These are phyloP conservation scores for Psilocybe tampanensis DNA, from an alignment of 768 basidiomycete genomes.

Conservation along the genomic window DNA sequence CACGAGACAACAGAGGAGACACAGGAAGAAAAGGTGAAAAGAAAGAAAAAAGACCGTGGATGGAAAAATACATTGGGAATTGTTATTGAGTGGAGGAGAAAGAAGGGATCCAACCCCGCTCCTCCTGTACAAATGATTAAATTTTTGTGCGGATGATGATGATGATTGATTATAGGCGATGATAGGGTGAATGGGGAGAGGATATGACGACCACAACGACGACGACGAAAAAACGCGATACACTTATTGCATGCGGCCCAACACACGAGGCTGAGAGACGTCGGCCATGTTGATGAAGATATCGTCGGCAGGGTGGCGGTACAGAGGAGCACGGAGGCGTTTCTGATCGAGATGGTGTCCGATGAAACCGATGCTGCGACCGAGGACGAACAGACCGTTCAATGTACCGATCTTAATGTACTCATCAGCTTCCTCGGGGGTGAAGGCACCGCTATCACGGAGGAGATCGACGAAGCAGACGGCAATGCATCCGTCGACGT, in stretches of 20 bases:
- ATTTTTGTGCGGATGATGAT: neutral
- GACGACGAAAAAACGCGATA: neutral
- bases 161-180: neutral
- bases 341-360: conserved; percentile 97
- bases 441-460: conserved; percentile 92
- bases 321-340: conserved; percentile 87
- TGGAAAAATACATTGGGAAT: neutral
- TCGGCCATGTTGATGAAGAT: conserved; percentile 96
- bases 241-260: conserved; percentile 49
- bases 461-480: conserved; percentile 97
- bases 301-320: conserved; percentile 94
- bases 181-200: neutral
- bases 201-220: neutral
- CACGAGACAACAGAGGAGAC: neutral
- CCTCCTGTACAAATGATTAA: neutral
- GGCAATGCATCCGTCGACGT: conserved; percentile 95
- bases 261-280: conserved; percentile 77
- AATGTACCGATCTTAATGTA: conserved; percentile 97
- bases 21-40: neutral
- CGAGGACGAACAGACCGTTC: conserved; percentile 96
- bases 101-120: neutral
- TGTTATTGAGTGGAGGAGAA: neutral
- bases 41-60: neutral
- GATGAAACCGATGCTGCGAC: conserved; percentile 97
- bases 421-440: conserved; percentile 93